Conservation (phyloP, 2,329 filamentous ascomycete species). For the Blastomyces gilchristii region DNA sequence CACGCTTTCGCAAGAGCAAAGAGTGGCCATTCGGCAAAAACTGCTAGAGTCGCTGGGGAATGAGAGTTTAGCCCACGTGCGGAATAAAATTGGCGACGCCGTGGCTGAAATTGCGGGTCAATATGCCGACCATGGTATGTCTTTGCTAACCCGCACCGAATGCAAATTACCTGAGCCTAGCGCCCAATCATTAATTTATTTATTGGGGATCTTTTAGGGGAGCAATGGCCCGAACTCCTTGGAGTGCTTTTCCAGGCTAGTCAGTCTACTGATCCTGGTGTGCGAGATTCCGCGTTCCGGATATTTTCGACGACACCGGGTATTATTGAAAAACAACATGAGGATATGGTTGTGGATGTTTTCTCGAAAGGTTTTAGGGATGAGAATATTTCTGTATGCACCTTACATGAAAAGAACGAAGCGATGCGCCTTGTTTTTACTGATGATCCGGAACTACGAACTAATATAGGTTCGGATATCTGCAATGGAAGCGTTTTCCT, state of each 20-base stretch:
- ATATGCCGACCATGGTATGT: slow-evolving; percentile 76
- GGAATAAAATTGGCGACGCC: slow-evolving; percentile 96
- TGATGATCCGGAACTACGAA: slow-evolving; percentile 14
- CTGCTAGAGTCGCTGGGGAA: slow-evolving; percentile 64
- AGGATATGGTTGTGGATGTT: slow-evolving; percentile 75
- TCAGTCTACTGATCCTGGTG: slow-evolving; percentile 69
- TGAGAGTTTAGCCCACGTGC: slow-evolving; percentile 63
- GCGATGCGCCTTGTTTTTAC: slow-evolving; percentile 9
- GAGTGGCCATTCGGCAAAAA: slow-evolving; percentile 69
- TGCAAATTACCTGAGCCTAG: slow-evolving; percentile 4
- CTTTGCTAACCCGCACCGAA: not conserved
- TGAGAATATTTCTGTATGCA: slow-evolving; percentile 59
- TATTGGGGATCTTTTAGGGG: slow-evolving; percentile 44
- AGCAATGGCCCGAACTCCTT: slow-evolving; percentile 83
- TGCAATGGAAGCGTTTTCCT: slow-evolving; percentile 91
- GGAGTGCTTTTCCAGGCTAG: slow-evolving; percentile 80
- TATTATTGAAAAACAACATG: slow-evolving; percentile 92
- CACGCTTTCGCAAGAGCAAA: slow-evolving; percentile 62
- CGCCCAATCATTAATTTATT: not conserved
- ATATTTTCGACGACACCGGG: slow-evolving; percentile 92
- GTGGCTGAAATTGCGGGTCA: slow-evolving; percentile 91
- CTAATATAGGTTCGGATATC: slow-evolving; percentile 65
- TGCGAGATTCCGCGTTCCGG: slow-evolving; percentile 85
- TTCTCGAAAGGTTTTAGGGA: slow-evolving; percentile 92
- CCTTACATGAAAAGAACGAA: not conserved